Conservation (phyloP, 2,329 filamentous ascomycete genomes). For the Aschersonia sp. region DNA sequence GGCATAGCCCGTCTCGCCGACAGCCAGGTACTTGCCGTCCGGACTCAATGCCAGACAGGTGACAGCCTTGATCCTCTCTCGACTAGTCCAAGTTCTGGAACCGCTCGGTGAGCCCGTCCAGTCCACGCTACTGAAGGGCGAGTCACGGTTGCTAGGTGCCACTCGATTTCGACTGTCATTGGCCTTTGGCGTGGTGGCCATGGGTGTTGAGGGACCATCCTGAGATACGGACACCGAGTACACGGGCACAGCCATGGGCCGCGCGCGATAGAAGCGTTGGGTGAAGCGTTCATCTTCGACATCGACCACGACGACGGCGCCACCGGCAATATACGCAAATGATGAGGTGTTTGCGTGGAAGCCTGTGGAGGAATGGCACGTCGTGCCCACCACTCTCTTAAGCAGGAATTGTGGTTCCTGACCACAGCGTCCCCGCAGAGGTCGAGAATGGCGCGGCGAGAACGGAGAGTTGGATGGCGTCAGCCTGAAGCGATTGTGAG, state of each 20-base stretch:
- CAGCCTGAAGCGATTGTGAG: conserved; percentile 45
- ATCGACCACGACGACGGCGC: conserved; percentile 79
- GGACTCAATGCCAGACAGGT: conserved; percentile 81
- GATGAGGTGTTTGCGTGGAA: conserved; percentile 68
- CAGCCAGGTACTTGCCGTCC: conserved; percentile 75
- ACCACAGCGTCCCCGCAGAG: conserved; percentile 37
- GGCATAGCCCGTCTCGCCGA: conserved; percentile 90
- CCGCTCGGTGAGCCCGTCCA: conserved; percentile 43
- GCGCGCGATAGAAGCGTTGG: conserved; percentile 83
- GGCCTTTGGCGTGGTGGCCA: conserved; percentile 39
- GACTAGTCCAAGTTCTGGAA: conserved; percentile 69
- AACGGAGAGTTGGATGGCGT: conserved; percentile 69
- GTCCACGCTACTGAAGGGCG: conserved; percentile 28
- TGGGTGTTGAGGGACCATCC: conserved; percentile 34
- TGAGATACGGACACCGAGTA: conserved; percentile 39
- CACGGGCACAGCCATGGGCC: conserved; percentile 58
- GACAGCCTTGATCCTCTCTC: conserved; percentile 86
- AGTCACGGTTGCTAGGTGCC: conserved; percentile 31
- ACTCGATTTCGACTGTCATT: conserved; percentile 47
- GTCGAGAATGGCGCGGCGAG: conserved; percentile 45
- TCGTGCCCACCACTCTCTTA: conserved; percentile 80
- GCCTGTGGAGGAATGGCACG: conserved; percentile 67
- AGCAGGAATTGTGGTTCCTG: conserved; percentile 53
- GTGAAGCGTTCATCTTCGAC: conserved; percentile 52
- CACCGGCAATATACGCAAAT: conserved; percentile 87